phyloP scores from a whole-genome alignment of 208 protist species.

The Trypanosoma platydactyli region DNA sequence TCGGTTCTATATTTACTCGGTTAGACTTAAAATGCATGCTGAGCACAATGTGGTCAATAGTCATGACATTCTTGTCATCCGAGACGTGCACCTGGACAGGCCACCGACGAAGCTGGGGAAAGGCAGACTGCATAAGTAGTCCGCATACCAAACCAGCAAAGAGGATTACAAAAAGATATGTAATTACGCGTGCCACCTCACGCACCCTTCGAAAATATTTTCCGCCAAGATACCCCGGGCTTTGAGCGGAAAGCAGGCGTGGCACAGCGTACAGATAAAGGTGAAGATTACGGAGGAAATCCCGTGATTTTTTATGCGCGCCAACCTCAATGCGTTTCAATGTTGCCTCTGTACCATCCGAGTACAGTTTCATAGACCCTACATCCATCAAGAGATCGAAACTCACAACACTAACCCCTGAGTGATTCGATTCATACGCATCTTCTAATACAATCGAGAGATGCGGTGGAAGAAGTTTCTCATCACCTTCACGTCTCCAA shows the following conservation, averaged over 20 bases:
- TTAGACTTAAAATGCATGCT: slow-evolving; percentile 65
- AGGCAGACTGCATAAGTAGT: slow-evolving; percentile 71
- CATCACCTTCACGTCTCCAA: slow-evolving; percentile 42
- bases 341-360: slow-evolving; percentile 29
- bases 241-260: slow-evolving; percentile 70
- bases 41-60: slow-evolving; percentile 82
- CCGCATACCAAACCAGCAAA: slow-evolving; percentile 54
- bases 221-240: slow-evolving; percentile 56
- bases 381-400: slow-evolving; percentile 73
- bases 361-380: slow-evolving; percentile 54
- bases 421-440: slow-evolving; percentile 51
- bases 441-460: slow-evolving; percentile 74
- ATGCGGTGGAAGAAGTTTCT: slow-evolving; percentile 42
- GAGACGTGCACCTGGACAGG: slow-evolving; percentile 57
- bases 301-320: slow-evolving; percentile 42
- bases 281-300: slow-evolving; percentile 38
- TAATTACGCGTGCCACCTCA: slow-evolving; percentile 55
- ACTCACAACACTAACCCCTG: slow-evolving; percentile 48
- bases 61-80: slow-evolving; percentile 42
- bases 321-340: slow-evolving; percentile 46
- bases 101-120: slow-evolving; percentile 63
- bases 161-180: slow-evolving; percentile 43
- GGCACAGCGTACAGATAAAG: slow-evolving; percentile 77
- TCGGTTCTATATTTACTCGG: slow-evolving; percentile 3
- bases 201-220: slow-evolving; percentile 51